phyloP scores from a whole-genome alignment of 2,329 filamentous ascomycete species.

The Cordyceps sp. region DNA sequence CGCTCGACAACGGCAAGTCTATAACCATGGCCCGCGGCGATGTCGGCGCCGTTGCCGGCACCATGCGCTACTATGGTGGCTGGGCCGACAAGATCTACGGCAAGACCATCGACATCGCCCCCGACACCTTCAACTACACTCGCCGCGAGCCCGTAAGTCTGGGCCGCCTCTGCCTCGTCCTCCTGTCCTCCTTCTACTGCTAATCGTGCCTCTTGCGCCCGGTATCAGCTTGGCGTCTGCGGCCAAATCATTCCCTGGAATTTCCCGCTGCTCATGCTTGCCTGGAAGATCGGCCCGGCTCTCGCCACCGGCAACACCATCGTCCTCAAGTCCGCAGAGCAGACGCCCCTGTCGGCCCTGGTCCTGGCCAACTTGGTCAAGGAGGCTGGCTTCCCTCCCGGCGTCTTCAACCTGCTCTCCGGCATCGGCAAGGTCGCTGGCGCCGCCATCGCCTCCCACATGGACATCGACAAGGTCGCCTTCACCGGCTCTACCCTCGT shows the following conservation, averaged over 20 bases:
- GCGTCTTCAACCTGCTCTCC: slow-evolving; percentile 62
- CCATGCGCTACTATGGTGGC: slow-evolving; percentile 60
- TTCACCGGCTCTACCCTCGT: slow-evolving; percentile 66
- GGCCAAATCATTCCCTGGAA: slow-evolving; percentile 87
- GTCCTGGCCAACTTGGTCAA: slow-evolving; percentile 48
- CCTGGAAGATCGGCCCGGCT: slow-evolving; percentile 69
- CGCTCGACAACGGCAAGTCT: slow-evolving; percentile 78
- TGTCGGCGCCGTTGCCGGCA: slow-evolving; percentile 47
- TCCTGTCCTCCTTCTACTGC: too few species aligned
- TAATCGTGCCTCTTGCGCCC: too few species aligned
- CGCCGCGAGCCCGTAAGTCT: slow-evolving; percentile 45
- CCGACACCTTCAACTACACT: slow-evolving; percentile 73
- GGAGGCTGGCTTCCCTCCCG: slow-evolving; percentile 64
- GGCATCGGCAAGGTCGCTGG: slow-evolving; percentile 67
- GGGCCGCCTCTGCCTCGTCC: too few species aligned
- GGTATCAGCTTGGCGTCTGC: slow-evolving; percentile 47
- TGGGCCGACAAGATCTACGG: slow-evolving; percentile 88
- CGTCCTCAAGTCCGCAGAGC: slow-evolving; percentile 60
- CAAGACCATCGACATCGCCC: slow-evolving; percentile 67
- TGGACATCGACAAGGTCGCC: slow-evolving; percentile 70
- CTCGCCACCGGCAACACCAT: slow-evolving; percentile 57
- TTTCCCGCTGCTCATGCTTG: slow-evolving; percentile 66
- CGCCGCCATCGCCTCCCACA: slow-evolving; percentile 58
- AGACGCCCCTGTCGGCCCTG: slow-evolving; percentile 56
- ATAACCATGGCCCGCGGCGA: slow-evolving; percentile 63